A percentile compares a stretch with the other conserved stretches of the same genome.
Conservation (phyloP, 2,329 filamentous ascomycete genomes). For the Pseudocercospora pini-densiflorae region DNA sequence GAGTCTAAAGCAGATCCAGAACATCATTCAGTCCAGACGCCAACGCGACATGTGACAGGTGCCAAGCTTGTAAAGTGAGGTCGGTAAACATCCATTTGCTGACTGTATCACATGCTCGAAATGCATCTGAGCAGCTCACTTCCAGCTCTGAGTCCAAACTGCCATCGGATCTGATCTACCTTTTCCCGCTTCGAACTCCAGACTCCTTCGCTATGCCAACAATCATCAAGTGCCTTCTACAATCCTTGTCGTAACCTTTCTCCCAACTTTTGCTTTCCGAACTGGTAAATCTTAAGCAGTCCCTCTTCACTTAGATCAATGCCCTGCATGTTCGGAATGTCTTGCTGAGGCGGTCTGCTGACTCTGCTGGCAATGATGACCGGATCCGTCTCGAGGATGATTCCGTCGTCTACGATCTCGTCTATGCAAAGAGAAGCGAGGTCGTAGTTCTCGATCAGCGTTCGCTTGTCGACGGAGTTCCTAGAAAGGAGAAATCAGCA, state of each 20-base stretch:
- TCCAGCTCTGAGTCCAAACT: neutral
- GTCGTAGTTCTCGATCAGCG: conserved; percentile 98
- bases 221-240: conserved; percentile 41
- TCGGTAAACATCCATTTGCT: neutral
- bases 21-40: neutral
- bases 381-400: conserved; percentile 96
- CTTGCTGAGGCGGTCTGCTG: conserved; percentile 87
- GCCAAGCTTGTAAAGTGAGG: neutral
- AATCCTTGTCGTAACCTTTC: conserved; percentile 88
- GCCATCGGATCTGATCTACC: neutral
- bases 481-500: conserved; percentile 50
- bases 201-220: conserved; percentile 21
- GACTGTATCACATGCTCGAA: neutral
- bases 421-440: conserved; percentile 91
- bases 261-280: conserved; percentile 88
- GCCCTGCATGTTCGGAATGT: conserved; percentile 84
- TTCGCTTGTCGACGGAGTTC: conserved; percentile 96
- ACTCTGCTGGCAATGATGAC: conserved; percentile 92
- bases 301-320: conserved; percentile 97
- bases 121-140: neutral
- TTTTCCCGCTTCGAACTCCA: conserved; percentile 15
- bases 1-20: neutral
- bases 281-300: conserved; percentile 89
- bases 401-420: conserved; percentile 93
- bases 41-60: neutral